Conservation (phyloP, 164 flowering plant genomes). For the Aristolochia californica region DNA sequence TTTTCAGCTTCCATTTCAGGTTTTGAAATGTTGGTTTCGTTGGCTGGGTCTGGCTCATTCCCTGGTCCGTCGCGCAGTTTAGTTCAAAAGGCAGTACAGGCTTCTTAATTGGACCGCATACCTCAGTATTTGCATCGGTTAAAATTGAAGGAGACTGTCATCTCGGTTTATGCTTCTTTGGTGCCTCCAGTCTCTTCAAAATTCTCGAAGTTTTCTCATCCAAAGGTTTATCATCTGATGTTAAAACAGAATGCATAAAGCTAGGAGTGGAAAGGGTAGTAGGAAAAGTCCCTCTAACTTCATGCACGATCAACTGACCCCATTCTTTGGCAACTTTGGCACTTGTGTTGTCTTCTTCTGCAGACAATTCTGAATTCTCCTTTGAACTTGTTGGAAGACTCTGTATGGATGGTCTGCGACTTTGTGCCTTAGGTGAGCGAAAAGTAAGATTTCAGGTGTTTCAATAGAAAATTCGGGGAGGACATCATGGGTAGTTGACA, state of each 20-base stretch:
- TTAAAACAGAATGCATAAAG: slow-evolving; percentile 17
- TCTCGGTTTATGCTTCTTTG: slow-evolving; percentile 40
- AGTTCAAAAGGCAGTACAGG: slow-evolving; percentile 35
- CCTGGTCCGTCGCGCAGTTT: slow-evolving; percentile 17
- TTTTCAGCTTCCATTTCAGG: slow-evolving; percentile 40
- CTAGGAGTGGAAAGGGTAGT: slow-evolving; percentile 27
- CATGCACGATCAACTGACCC: slow-evolving; percentile 61
- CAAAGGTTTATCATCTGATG: slow-evolving; percentile 28
- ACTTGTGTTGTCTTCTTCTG: slow-evolving; percentile 8
- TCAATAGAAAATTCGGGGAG: background rate
- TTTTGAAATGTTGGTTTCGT: slow-evolving; percentile 65
- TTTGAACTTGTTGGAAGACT: slow-evolving; percentile 7
- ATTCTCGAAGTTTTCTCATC: slow-evolving; percentile 70
- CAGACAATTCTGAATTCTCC: no score
- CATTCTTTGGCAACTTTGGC: slow-evolving; percentile 48
- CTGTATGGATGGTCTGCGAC: slow-evolving; percentile 8
- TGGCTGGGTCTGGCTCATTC: slow-evolving; percentile 33
- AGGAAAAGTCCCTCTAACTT: slow-evolving; percentile 28
- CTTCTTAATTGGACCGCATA: slow-evolving; percentile 27
- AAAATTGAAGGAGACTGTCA: slow-evolving; percentile 17
- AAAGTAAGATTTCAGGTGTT: background rate
- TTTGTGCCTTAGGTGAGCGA: slow-evolving; percentile 6
- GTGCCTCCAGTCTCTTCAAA: slow-evolving; percentile 74
- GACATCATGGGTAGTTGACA: no score
- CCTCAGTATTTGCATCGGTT: slow-evolving; percentile 12